A percentile compares a stretch with the other conserved stretches of the same genome.
phyloP scores from a whole-genome alignment of 1,284 basidiomycete genomes.

The Ceratobasidium sp. region DNA sequence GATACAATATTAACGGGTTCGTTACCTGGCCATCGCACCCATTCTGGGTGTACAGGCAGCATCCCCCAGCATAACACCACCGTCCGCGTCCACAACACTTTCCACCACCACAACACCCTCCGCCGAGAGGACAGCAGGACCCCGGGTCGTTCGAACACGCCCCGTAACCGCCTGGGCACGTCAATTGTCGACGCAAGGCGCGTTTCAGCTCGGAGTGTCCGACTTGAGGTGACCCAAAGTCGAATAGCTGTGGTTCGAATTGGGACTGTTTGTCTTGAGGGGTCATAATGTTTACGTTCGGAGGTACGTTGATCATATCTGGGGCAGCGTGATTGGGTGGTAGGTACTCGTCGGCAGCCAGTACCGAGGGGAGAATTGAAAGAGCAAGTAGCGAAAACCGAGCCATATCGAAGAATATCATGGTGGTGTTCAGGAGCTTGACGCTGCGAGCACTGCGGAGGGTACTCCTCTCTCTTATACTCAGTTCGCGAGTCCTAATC shows the following conservation, averaged over 20 bases:
- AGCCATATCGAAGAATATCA: neutral
- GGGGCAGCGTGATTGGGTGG: conserved; percentile 1
- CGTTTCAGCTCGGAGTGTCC: conserved; percentile 24
- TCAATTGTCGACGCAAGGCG: neutral
- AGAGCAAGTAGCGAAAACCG: neutral
- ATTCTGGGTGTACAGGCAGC: neutral
- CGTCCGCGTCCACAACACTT: conserved; percentile 11
- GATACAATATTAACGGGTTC: neutral
- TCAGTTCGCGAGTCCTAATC: no score
- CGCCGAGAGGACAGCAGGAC: conserved; percentile 15
- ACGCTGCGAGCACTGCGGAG: no score
- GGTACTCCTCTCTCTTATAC: no score
- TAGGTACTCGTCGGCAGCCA: neutral
- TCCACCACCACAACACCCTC: conserved; percentile 27
- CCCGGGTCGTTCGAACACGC: conserved; percentile 14
- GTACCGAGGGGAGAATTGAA: neutral
- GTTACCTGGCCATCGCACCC: conserved; percentile 26
- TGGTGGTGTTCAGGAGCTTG: no score
- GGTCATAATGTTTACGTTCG: conserved; percentile 25
- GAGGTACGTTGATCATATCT: conserved; percentile 1
- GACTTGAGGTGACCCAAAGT: conserved; percentile 33
- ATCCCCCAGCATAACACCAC: conserved; percentile 3
- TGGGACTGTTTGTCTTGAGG: neutral
- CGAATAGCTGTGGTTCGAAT: conserved; percentile 13
- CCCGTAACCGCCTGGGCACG: conserved; percentile 2